Base-by-base conservation (phyloP, 768 basidiomycete genomes). In the Xerocomellus chrysenteron region DNA sequence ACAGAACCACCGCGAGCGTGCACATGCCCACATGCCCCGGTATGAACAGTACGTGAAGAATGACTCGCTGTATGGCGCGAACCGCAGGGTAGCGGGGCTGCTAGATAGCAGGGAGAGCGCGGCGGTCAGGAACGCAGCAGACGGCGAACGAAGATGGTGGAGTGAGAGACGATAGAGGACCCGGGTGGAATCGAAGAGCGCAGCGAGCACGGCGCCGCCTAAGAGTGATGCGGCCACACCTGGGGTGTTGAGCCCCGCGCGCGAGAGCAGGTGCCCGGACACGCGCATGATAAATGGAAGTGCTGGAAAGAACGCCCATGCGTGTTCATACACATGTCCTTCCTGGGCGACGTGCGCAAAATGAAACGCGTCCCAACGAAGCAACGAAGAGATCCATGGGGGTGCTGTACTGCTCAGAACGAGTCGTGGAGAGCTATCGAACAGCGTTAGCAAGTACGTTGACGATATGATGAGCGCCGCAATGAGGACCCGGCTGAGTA, bases 311-410 rank as follows among this genome's bases (percentile, higher is more conserved):
- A 93, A 98, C 0, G 96, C 96, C 81, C 90, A 90, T 60, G 91
- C 79, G 63, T 96, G 82, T 67, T 98, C 96, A 67, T 83, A 85
- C 1, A 59, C 57, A 61, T 87, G 80, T 10, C 82, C 80, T 12
- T 80, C 56, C 28, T 76, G 64, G 0, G 92, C 90, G 51, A 92
- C 82, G 63, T 81, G 79, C 7, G 76, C 62, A 69, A 94, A 98
- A 72, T 97, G 88, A 61, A 98, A 80, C 3, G 78, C 78, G 67
- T 98, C 96, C 97, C 96, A 99, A 62, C 94, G 83, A 11, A 94
- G 75, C 3, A 85, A 67, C 7, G 72, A 62, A 19, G 70, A 68
- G 1, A 59, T 58, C 64, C 61, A 72, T 35, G 57, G 57, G 4
- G 62, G 49, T 24, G 49, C 36, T 12, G 50, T 17, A 13, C 39